Conservation (phyloP, 2,329 filamentous ascomycete genomes). For the Plectosphaerella cucumerina region DNA sequence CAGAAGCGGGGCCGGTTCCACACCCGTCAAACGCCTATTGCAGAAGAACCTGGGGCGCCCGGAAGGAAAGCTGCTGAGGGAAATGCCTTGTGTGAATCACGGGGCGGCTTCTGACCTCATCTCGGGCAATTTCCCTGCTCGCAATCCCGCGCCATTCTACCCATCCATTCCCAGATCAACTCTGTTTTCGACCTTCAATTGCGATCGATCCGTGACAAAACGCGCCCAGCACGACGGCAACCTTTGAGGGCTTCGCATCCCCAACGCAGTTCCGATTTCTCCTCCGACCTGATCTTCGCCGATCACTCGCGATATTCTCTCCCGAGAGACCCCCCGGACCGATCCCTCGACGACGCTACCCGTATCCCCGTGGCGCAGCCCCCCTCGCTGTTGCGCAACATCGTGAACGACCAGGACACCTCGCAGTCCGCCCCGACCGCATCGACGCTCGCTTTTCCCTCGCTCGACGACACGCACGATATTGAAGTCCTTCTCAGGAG, state of each 20-base stretch:
- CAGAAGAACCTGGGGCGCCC: no score
- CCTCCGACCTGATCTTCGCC: not conserved
- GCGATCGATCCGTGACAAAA: not conserved
- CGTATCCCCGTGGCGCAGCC: no score
- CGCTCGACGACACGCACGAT: no score
- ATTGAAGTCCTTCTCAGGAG: no score
- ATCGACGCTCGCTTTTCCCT: no score
- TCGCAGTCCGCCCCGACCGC: no score
- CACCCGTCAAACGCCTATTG: no score
- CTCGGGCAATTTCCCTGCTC: slow-evolving; percentile 1
- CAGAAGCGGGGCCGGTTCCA: no score
- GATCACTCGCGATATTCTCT: not conserved
- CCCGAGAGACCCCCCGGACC: not conserved
- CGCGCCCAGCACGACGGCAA: not conserved
- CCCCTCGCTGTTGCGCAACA: no score
- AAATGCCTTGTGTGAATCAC: not conserved
- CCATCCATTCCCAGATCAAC: not conserved
- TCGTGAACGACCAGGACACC: no score
- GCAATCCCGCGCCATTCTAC: not conserved
- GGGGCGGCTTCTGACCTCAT: not conserved
- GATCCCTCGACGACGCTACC: not conserved
- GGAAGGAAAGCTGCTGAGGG: no score
- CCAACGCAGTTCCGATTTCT: not conserved
- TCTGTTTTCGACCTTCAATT: not conserved
- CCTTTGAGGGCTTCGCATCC: not conserved